phyloP scores from a whole-genome alignment of 257 asterid genomes.

The Solanum chmielewskii region DNA sequence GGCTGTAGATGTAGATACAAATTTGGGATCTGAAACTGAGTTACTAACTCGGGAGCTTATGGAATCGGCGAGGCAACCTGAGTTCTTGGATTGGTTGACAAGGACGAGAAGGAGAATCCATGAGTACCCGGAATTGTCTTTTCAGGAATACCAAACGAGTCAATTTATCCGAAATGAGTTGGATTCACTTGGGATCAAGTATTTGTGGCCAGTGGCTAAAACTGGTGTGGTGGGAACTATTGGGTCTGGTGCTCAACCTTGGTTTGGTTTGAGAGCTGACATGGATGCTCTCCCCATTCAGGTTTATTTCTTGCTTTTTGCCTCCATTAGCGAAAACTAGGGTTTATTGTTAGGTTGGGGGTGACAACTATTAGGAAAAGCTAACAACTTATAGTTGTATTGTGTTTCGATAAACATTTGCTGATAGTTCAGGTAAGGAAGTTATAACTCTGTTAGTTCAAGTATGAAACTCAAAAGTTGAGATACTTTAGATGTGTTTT shows the following conservation, averaged over 20 bases:
- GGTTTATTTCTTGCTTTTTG: slow-evolving; percentile 18
- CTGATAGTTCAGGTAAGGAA: background rate
- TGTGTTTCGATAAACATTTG: background rate
- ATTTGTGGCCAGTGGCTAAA: slow-evolving; percentile 68
- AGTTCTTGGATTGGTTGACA: slow-evolving; percentile 57
- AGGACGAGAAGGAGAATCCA: slow-evolving; percentile 59
- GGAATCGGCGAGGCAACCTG: slow-evolving; percentile 44
- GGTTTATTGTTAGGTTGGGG: background rate
- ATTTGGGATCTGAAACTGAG: slow-evolving; percentile 9
- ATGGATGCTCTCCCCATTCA: slow-evolving; percentile 95
- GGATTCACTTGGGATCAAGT: slow-evolving; percentile 52
- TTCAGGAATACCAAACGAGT: slow-evolving; percentile 66
- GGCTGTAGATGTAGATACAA: slow-evolving; percentile 8
- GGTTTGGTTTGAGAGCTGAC: slow-evolving; percentile 79
- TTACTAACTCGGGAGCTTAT: slow-evolving; percentile 26
- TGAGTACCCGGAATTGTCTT: slow-evolving; percentile 67
- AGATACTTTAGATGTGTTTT: background rate
- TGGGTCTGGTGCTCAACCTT: slow-evolving; percentile 64
- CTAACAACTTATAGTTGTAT: too few species aligned
- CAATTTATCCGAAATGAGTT: slow-evolving; percentile 66
- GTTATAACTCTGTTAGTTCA: too few species aligned
- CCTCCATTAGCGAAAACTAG: background rate
- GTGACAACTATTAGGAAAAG: background rate
- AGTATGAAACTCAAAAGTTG: background rate
- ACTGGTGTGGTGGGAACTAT: slow-evolving; percentile 72